phyloP scores from a whole-genome alignment of 2,329 filamentous ascomycete species.

The Scolecobasidium constrictum region DNA sequence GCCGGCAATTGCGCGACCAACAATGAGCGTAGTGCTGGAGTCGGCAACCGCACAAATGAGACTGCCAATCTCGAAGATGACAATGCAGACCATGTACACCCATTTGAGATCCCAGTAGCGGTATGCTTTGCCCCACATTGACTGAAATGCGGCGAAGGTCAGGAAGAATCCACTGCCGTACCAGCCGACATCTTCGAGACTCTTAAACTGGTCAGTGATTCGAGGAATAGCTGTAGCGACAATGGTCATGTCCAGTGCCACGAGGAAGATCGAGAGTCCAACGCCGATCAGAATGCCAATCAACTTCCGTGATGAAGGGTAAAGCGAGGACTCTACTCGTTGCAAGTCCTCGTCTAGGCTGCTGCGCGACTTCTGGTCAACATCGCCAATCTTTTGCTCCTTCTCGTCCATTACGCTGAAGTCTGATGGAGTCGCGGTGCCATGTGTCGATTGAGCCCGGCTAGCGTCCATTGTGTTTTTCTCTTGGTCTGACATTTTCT shows the following conservation, averaged over 20 bases:
- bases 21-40: slow-evolving; percentile 20
- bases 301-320: slow-evolving; percentile 10
- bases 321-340: slow-evolving; percentile 3
- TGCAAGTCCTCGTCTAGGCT: slow-evolving; percentile 7
- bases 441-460: not conserved
- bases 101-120: slow-evolving; percentile 31
- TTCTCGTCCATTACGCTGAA: slow-evolving; percentile 9
- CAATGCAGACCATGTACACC: slow-evolving; percentile 20
- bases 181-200: slow-evolving; percentile 25
- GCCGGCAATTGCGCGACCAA: slow-evolving; percentile 31
- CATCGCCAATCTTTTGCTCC: slow-evolving; percentile 2
- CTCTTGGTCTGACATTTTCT: too few species aligned
- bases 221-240: slow-evolving; percentile 25
- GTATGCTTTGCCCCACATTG: slow-evolving; percentile 35
- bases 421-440: slow-evolving; percentile 6
- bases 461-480: too few species aligned
- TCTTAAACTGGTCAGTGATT: slow-evolving; percentile 26
- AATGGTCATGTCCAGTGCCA: slow-evolving; percentile 18
- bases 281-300: slow-evolving; percentile 9
- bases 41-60: slow-evolving; percentile 35
- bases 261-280: slow-evolving; percentile 9
- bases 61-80: slow-evolving; percentile 43
- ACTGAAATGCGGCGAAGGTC: slow-evolving; percentile 28
- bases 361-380: not conserved
- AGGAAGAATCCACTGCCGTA: slow-evolving; percentile 29